Evolutionary conservation across 2,329 filamentous ascomycete genomes (phyloP), one percentile per base, ranked within the genome.

Genomic region (Monosporascus ibericus): DNA sequence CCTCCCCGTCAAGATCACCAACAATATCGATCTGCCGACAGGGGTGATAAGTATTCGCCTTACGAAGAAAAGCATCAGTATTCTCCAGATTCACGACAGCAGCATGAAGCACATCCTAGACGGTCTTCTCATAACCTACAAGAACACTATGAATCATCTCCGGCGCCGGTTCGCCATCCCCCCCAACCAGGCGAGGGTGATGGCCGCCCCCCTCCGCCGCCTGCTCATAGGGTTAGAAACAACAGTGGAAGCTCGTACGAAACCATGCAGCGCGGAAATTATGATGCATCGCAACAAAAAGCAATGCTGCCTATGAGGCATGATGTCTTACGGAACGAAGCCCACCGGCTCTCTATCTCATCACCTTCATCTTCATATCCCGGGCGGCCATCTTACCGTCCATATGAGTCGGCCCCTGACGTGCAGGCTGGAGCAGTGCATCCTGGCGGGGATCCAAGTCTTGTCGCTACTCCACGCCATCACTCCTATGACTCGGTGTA

Each of bases 291-390:
- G 18, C 69, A 69, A 22, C 68, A 70, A 39, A 79, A 77, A 60
- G 67, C 69, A 3, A 69, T 70, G 20, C 65, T 70, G 1, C 72
- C 72, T 2, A 83, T 84, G 78, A 74, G 80, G 51, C 79, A 82
- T 44, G 80, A 83, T 51, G 80, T 84, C 11, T 63, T 84, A 55
- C 74, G 76, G 53, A 80, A 69, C 50, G 80, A 82, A 61, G 80
- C 81, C 3, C 80, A 83, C 61, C 72, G 81, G 42, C 70, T 78
- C 42, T 79, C 79, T 0, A 63, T 70, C 17, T 49, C 65, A 47
- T 56, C 62, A 8, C 66, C 73, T 3, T 68, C 75, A 1, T 67
- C 65, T 3, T 61, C 68, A 34, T 82, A 83, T 50, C 77, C 78
- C 2, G 78, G 79, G 5, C 74, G 78, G 14, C 78, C 79, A 30